Evolutionary conservation across 345 rosid species (phyloP), one percentile per base, ranked within the genome.

Genomic region (Linum trigynum): DNA sequence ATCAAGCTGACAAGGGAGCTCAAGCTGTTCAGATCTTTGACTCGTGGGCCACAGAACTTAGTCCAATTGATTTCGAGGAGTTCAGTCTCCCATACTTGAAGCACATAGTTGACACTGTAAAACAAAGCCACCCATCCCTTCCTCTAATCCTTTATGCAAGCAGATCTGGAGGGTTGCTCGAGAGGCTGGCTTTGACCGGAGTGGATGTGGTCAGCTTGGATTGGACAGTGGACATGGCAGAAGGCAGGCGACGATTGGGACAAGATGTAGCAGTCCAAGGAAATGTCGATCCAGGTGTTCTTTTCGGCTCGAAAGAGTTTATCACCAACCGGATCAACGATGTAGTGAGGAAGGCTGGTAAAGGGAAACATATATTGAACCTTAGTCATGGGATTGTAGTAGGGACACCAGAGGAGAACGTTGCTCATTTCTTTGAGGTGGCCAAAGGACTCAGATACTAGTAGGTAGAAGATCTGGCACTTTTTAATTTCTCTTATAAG

Each of bases 191-290:
- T 65, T 68, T 80, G 68, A 88, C 99, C 0, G 92, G 96, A 7
- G 95, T 89, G 8, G 97, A 95, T 65, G 99, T 95, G 10, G 95
- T 95, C 63, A 89, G 99, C 85, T 76, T 95, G 82, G 99, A 94
- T 69, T 94, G 99, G 97, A 85, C 97, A 10, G 92, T 91, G 38
- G 96, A 95, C 80, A 91, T 95, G 96, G 96, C 96, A 57, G 97
- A 95, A 79, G 97, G 97, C 56, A 84, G 96, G 67, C 86, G 76
- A 76, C 78, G 96, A 60, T 55, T 94, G 56, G 99, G 99, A 67
- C 67, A 79, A 2, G 77, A 84, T 42, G 63, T 88, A 65, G 97
- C 96, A 0, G 96, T 94, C 66, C 99, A 94, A 71, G 99, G 99
- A 60, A 94, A 94, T 9, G 86, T 91, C 35, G 99, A 94, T 68